Evolutionary conservation across 208 protist genomes (phyloP).

Genomic region (Trichomonas vaginalis): DNA sequence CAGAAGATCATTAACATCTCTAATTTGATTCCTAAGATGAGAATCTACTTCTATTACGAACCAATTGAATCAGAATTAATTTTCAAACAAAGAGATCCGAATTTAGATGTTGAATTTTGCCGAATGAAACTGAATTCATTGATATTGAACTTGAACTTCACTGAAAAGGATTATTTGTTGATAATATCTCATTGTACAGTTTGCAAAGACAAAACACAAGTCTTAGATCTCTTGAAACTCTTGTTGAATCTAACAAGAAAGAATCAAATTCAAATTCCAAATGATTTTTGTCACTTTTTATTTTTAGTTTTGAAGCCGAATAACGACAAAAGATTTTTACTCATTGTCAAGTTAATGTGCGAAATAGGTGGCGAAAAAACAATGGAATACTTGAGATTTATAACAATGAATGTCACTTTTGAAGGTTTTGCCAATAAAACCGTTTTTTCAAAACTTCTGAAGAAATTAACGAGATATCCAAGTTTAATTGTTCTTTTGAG

Average conservation of each 20-base stretch:
- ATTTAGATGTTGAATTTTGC: neutral
- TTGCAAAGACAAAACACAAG: neutral
- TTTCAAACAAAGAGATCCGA: neutral
- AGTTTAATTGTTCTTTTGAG: neutral
- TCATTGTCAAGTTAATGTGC: neutral
- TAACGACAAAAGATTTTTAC: neutral
- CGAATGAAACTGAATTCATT: neutral
- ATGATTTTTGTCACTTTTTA: neutral
- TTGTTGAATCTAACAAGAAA: neutral
- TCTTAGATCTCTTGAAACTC: neutral
- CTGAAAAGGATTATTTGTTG: neutral
- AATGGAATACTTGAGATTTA: neutral
- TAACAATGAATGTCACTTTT: neutral
- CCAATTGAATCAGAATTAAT: neutral
- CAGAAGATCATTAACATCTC: neutral
- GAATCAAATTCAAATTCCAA: neutral
- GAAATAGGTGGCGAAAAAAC: neutral
- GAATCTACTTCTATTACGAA: neutral
- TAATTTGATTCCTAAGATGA: neutral
- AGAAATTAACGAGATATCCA: neutral
- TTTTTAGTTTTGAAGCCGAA: neutral
- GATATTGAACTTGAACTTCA: neutral
- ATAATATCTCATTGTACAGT: neutral
- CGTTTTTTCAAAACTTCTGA: neutral
- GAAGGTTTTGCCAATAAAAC: neutral